These are phyloP conservation scores for Zasmidium angulare DNA, from an alignment of 2,329 filamentous ascomycete species.

Conservation along the genomic window DNA sequence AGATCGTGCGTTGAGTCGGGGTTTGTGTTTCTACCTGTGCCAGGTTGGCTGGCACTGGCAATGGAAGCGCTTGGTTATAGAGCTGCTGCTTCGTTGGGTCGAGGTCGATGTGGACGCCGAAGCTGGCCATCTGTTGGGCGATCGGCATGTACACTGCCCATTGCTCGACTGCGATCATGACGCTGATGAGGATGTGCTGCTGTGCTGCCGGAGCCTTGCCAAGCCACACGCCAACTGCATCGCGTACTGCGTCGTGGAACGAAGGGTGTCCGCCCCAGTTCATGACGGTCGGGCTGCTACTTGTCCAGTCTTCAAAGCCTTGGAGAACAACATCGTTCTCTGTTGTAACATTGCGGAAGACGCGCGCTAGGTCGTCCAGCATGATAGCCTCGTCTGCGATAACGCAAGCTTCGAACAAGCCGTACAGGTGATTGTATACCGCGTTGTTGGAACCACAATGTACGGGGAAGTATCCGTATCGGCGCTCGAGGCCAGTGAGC, in stretches of 20 bases:
- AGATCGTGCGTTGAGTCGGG: too few species aligned
- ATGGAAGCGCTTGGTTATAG: background rate
- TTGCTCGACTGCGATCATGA: background rate
- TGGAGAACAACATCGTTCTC: background rate
- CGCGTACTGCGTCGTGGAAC: background rate
- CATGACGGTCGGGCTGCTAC: background rate
- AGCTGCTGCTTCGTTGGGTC: background rate
- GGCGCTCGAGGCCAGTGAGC: background rate
- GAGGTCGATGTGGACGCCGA: background rate
- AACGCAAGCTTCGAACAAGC: background rate
- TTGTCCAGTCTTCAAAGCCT: background rate
- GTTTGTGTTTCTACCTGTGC: too few species aligned
- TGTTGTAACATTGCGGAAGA: background rate
- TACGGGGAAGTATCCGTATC: background rate
- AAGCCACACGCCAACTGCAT: background rate
- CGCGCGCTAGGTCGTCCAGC: background rate
- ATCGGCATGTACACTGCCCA: background rate
- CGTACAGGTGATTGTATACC: background rate
- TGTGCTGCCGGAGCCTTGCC: background rate
- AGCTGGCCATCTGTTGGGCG: background rate
- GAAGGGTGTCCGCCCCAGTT: background rate
- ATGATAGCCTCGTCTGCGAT: background rate
- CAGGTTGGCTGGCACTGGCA: background rate
- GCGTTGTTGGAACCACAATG: background rate
- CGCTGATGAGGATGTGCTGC: background rate